Evolutionary conservation across 2,329 filamentous ascomycete species (phyloP).

Genomic region (Colletotrichum salicis): DNA sequence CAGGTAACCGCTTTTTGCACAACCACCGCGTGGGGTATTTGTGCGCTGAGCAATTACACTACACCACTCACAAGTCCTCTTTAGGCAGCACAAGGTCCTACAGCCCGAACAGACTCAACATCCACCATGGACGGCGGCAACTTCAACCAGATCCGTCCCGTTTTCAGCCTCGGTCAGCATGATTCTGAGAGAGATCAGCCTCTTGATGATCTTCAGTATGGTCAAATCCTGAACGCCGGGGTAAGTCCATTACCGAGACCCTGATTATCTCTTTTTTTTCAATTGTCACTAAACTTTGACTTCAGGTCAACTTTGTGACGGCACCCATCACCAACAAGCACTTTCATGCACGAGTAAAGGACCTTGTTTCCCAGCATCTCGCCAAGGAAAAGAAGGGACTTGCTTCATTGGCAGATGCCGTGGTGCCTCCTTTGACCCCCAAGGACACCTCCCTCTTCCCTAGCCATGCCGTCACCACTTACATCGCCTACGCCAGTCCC

Average conservation of each 20-base stretch:
- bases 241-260: slow-evolving; percentile 58
- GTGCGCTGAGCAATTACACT: slow-evolving; percentile 30
- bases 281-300: slow-evolving; percentile 35
- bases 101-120: neutral
- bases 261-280: neutral
- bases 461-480: slow-evolving; percentile 73
- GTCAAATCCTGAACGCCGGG: slow-evolving; percentile 74
- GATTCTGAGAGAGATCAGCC: slow-evolving; percentile 71
- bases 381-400: slow-evolving; percentile 54
- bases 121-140: slow-evolving; percentile 26
- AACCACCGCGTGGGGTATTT: slow-evolving; percentile 14
- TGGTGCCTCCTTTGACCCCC: slow-evolving; percentile 76
- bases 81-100: slow-evolving; percentile 1
- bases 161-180: slow-evolving; percentile 79
- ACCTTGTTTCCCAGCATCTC: slow-evolving; percentile 68
- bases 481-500: slow-evolving; percentile 83
- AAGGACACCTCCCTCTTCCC: slow-evolving; percentile 82
- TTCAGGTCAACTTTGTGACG: slow-evolving; percentile 81
- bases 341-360: slow-evolving; percentile 76
- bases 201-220: slow-evolving; percentile 72
- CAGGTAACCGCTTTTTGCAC: slow-evolving; percentile 12
- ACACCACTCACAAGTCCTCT: slow-evolving; percentile 24
- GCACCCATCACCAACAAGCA: slow-evolving; percentile 79
- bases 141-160: slow-evolving; percentile 44
- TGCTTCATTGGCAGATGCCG: slow-evolving; percentile 61